phyloP scores from a whole-genome alignment of 2,329 filamentous ascomycete genomes.

The Paraphoma chrysanthemicola region DNA sequence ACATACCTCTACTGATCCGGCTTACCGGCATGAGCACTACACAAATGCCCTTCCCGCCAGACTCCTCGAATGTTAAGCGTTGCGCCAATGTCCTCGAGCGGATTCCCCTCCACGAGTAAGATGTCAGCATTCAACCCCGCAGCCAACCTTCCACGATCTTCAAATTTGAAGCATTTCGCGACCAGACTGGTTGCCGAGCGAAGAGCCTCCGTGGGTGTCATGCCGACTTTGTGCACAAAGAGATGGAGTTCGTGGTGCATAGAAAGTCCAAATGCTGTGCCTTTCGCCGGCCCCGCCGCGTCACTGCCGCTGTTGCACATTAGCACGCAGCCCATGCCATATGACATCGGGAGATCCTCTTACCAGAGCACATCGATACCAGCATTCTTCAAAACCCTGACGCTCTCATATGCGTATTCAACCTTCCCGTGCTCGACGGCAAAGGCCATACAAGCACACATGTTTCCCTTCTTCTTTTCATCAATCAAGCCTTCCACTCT shows the following conservation, averaged over 20 bases:
- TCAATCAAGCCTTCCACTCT: constrained; percentile 44
- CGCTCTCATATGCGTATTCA: constrained; percentile 52
- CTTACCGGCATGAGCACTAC: constrained; percentile 29
- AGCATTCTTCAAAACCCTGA: constrained; percentile 47
- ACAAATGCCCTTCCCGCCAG: constrained; percentile 50
- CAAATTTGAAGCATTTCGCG: constrained; percentile 50
- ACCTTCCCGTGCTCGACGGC: constrained; percentile 39
- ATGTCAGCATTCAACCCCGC: constrained; percentile 52
- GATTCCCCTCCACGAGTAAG: constrained; percentile 54
- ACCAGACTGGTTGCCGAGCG: constrained; percentile 50
- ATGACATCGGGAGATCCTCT: constrained; percentile 1
- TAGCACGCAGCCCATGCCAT: constrained; percentile 1
- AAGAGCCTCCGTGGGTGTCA: constrained; percentile 53
- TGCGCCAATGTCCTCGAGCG: constrained; percentile 49
- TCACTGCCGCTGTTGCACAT: constrained; percentile 49
- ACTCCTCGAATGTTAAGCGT: constrained; percentile 53
- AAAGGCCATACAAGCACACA: constrained; percentile 54
- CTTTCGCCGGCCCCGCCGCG: constrained; percentile 51
- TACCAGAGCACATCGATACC: constrained; percentile 53
- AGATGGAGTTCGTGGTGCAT: constrained; percentile 53
- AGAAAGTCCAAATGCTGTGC: constrained; percentile 53
- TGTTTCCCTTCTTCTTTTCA: constrained; percentile 39
- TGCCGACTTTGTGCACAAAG: constrained; percentile 51
- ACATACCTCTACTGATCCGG: constrained; percentile 6
- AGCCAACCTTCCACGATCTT: constrained; percentile 50